Conservation (phyloP, 1,139 yeast genomes). For the Diutina rugosa region DNA sequence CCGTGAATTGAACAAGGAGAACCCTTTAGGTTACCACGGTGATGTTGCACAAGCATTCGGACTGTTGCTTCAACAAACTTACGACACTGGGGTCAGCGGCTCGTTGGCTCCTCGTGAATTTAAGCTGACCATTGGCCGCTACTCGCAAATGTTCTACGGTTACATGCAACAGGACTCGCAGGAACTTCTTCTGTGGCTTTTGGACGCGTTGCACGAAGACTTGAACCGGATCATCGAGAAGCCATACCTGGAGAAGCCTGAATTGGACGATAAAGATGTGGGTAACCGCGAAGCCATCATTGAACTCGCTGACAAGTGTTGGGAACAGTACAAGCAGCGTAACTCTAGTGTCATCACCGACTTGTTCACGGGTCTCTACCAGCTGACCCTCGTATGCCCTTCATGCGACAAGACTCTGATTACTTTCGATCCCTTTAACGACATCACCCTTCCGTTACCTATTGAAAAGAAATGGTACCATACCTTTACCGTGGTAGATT, state of each 20-base stretch:
- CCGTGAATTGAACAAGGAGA: constrained; percentile 56
- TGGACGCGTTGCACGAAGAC: constrained; percentile 92
- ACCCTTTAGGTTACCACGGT: constrained; percentile 82
- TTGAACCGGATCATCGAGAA: constrained; percentile 69
- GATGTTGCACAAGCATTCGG: constrained; percentile 71
- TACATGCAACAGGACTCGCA: constrained; percentile 94
- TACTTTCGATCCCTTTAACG: constrained; percentile 92
- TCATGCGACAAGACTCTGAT: constrained; percentile 68
- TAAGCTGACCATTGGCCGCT: constrained; percentile 67
- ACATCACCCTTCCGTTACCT: constrained; percentile 82
- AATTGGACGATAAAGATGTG: constrained; percentile 49
- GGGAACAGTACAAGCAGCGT: constrained; percentile 69
- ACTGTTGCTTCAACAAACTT: constrained; percentile 45
- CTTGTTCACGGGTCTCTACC: constrained; percentile 80
- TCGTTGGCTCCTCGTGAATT: constrained; percentile 50
- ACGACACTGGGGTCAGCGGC: constrained; percentile 18
- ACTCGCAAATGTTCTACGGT: constrained; percentile 73
- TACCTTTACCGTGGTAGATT: constrained; percentile 49
- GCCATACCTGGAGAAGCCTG: constrained; percentile 87
- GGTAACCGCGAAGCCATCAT: constrained; percentile 41
- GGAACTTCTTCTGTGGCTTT: constrained; percentile 77
- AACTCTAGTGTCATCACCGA: constrained; percentile 82
- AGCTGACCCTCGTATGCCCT: constrained; percentile 84
- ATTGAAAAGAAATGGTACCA: constrained; percentile 64
- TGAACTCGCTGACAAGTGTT: constrained; percentile 58